These are phyloP conservation scores for Aspergillus homomorphus DNA, from an alignment of 495 filamentous ascomycete genomes.

Conservation along the genomic window DNA sequence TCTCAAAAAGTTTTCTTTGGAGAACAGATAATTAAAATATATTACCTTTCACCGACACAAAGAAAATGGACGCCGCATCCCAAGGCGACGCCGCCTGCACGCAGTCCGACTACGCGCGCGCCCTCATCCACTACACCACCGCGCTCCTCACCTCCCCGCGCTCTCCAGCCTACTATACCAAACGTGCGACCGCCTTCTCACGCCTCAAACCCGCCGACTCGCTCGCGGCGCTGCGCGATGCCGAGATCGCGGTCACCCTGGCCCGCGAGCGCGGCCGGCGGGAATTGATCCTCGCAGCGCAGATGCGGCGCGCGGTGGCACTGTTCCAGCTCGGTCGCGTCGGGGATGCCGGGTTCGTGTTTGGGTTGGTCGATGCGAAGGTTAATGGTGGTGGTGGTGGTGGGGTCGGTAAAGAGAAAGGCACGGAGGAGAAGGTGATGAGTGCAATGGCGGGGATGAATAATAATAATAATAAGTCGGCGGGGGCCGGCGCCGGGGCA, in stretches of 20 bases:
- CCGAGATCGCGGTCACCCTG: slow-evolving; percentile 68
- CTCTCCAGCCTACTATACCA: slow-evolving; percentile 79
- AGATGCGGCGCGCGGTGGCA: slow-evolving; percentile 75
- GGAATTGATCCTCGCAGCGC: slow-evolving; percentile 74
- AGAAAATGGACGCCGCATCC: slow-evolving; percentile 57
- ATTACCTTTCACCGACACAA: neutral
- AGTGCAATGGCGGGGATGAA: slow-evolving; percentile 3
- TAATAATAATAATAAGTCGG: too few species aligned
- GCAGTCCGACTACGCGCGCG: slow-evolving; percentile 58
- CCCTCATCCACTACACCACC: slow-evolving; percentile 69
- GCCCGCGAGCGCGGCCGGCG: slow-evolving; percentile 73
- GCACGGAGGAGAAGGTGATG: slow-evolving; percentile 35
- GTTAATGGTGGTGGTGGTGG: slow-evolving; percentile 34
- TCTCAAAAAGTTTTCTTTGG: too few species aligned
- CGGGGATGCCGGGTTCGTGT: slow-evolving; percentile 73
- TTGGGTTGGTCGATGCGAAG: slow-evolving; percentile 63
- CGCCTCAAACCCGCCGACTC: slow-evolving; percentile 56
- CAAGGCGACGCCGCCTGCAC: slow-evolving; percentile 63
- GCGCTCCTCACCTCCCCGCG: slow-evolving; percentile 65
- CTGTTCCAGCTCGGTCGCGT: slow-evolving; percentile 67
- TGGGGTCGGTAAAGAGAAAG: slow-evolving; percentile 42
- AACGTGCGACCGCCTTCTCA: slow-evolving; percentile 80
- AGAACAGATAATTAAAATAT: neutral
- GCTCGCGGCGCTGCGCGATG: slow-evolving; percentile 67
- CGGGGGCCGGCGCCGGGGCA: too few species aligned